Evolutionary conservation across 345 rosid genomes (phyloP).

Genomic region (Kernera saxatilis): DNA sequence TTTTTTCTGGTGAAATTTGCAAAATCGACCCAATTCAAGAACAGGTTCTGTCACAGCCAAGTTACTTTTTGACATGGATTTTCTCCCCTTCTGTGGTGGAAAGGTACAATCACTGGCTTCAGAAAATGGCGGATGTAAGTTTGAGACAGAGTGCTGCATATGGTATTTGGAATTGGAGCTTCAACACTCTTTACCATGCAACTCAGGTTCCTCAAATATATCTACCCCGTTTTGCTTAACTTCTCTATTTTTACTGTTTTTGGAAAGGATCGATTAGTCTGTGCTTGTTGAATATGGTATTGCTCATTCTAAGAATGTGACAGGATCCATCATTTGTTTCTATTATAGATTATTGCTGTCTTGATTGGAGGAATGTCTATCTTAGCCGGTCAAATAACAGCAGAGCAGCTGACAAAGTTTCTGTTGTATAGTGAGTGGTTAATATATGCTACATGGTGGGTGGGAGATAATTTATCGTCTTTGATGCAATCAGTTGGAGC

Average conservation of each 20-base stretch:
- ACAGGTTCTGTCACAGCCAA: slow-evolving; percentile 12
- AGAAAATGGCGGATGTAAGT: slow-evolving; percentile 74
- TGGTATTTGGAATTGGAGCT: slow-evolving; percentile 91
- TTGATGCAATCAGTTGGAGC: slow-evolving; percentile 99
- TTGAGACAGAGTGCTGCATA: slow-evolving; percentile 95
- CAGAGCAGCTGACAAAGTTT: slow-evolving; percentile 92
- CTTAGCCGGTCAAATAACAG: slow-evolving; percentile 77
- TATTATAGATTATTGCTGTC: slow-evolving; percentile 74
- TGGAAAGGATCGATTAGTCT: background rate
- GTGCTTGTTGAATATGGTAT: background rate
- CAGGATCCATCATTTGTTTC: slow-evolving; percentile 12
- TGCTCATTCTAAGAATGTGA: slow-evolving; percentile 15
- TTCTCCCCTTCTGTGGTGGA: slow-evolving; percentile 21
- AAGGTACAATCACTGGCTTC: slow-evolving; percentile 80
- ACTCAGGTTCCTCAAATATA: slow-evolving; percentile 57
- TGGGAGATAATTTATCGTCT: slow-evolving; percentile 83
- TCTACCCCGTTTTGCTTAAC: background rate
- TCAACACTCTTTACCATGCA: slow-evolving; percentile 86
- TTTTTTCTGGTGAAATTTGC: background rate
- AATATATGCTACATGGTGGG: slow-evolving; percentile 97
- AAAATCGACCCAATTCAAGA: background rate
- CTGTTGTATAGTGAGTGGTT: slow-evolving; percentile 95
- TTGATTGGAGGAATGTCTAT: slow-evolving; percentile 85
- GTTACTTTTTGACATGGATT: slow-evolving; percentile 14
- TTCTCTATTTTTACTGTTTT: background rate